Evolutionary conservation across 2,329 filamentous ascomycete species (phyloP).

Genomic region (Gnomoniopsis smithogilvyi): DNA sequence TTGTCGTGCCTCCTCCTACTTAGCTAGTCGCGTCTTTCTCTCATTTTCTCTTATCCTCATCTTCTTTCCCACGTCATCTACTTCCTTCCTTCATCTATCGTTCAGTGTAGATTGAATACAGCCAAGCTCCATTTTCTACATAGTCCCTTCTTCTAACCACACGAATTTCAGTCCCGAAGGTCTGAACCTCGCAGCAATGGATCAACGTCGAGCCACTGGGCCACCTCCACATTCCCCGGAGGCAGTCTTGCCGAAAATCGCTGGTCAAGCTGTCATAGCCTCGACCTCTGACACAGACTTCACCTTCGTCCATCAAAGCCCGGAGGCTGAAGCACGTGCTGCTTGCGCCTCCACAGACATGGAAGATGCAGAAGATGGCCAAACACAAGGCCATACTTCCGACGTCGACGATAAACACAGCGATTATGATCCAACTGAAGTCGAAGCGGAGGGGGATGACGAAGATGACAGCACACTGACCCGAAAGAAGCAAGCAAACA

Average conservation of each 20-base stretch:
- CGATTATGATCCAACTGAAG: background rate
- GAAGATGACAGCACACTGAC: background rate
- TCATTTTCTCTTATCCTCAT: too few species aligned
- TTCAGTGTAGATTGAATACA: too few species aligned
- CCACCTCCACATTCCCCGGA: background rate
- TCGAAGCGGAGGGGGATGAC: background rate
- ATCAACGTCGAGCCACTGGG: background rate
- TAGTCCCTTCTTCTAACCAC: background rate
- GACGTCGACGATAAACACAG: background rate
- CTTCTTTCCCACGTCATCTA: too few species aligned
- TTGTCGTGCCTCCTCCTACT: too few species aligned
- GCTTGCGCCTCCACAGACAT: background rate
- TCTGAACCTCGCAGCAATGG: background rate
- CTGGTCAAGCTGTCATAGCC: background rate
- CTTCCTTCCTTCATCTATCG: too few species aligned
- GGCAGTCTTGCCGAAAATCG: background rate
- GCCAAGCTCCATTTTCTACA: too few species aligned
- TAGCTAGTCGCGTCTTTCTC: too few species aligned
- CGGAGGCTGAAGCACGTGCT: background rate
- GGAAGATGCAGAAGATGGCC: background rate
- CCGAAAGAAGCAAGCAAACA: background rate
- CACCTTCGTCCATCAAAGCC: background rate
- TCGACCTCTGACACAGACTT: background rate
- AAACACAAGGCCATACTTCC: background rate
- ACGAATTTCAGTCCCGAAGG: background rate